phyloP scores from a whole-genome alignment of 306 rosid genomes.

The Rosa chinensis region DNA sequence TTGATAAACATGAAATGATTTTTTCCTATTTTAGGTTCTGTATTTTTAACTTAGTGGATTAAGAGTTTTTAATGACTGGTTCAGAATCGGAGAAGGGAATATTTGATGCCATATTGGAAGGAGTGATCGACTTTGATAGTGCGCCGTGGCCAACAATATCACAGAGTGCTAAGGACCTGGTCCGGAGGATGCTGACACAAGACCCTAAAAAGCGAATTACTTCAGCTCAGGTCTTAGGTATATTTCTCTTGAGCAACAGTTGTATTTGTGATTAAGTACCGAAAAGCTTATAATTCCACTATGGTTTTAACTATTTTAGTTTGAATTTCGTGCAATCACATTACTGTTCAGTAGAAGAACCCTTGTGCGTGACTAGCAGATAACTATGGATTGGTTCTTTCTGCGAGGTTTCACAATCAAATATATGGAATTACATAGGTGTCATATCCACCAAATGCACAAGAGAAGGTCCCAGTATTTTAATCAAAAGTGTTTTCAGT shows the following conservation, averaged over 20 bases:
- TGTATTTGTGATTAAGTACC: neutral
- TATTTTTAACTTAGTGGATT: conserved; percentile 5
- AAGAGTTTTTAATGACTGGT: conserved; percentile 19
- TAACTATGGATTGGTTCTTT: neutral
- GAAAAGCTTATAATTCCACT: neutral
- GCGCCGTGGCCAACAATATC: conserved; percentile 87
- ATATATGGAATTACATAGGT: neutral
- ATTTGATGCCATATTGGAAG: conserved; percentile 74
- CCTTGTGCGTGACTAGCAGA: neutral
- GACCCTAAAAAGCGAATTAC: conserved; percentile 84
- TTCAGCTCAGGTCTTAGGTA: conserved; percentile 77
- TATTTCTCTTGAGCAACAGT: conserved; percentile 9
- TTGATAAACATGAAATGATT: neutral
- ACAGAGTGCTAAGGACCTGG: conserved; percentile 80
- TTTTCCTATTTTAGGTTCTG: conserved; percentile 5
- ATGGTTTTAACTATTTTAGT: conserved; percentile 7
- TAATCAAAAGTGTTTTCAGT: too few relatives aligned
- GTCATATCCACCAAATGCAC: neutral
- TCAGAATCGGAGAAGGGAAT: conserved; percentile 85
- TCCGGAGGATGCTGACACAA: conserved; percentile 66
- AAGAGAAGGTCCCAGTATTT: neutral
- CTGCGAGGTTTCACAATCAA: neutral
- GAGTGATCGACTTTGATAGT: conserved; percentile 74
- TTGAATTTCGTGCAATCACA: neutral
- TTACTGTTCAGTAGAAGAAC: neutral